These are phyloP conservation scores for Tricholoma hemisulphureum DNA, from an alignment of 768 basidiomycete genomes.

Conservation along the genomic window DNA sequence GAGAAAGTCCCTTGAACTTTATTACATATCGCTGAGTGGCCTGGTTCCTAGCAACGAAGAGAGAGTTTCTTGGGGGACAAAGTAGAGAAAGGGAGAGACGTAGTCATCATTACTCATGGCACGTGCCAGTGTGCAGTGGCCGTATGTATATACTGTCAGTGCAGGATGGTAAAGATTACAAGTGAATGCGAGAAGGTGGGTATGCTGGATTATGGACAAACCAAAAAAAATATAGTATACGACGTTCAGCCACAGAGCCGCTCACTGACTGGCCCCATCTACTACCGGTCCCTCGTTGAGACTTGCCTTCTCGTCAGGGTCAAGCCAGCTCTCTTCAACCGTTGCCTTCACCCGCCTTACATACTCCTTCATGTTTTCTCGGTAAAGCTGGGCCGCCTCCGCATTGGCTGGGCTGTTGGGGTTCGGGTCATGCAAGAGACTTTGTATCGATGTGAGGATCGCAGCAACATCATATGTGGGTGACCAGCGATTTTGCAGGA, in stretches of 20 bases:
- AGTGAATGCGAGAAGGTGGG: not conserved
- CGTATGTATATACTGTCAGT: too few species aligned
- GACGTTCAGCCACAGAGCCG: not conserved
- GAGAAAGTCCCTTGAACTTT: too few species aligned
- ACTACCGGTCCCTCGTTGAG: not conserved
- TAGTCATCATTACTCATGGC: too few species aligned
- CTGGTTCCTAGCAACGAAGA: too few species aligned
- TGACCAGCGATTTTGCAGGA: slow-evolving; percentile 97
- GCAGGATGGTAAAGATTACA: not conserved
- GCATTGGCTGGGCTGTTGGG: slow-evolving; percentile 98
- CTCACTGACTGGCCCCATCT: slow-evolving; percentile 1
- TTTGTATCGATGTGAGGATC: slow-evolving; percentile 95
- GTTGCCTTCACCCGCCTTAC: slow-evolving; percentile 89
- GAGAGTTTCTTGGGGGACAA: too few species aligned
- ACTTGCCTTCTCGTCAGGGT: slow-evolving; percentile 64
- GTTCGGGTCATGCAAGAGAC: slow-evolving; percentile 94
- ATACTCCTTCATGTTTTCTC: slow-evolving; percentile 99
- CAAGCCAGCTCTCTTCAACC: slow-evolving; percentile 94
- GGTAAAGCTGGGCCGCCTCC: slow-evolving; percentile 93
- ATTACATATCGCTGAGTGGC: too few species aligned
- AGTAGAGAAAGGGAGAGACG: too few species aligned
- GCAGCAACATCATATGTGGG: slow-evolving; percentile 99
- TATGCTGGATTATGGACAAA: not conserved
- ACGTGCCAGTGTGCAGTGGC: too few species aligned
- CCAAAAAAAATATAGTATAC: not conserved